phyloP scores from a whole-genome alignment of 495 filamentous ascomycete species.

The Pyrenopolyporus hunteri region DNA sequence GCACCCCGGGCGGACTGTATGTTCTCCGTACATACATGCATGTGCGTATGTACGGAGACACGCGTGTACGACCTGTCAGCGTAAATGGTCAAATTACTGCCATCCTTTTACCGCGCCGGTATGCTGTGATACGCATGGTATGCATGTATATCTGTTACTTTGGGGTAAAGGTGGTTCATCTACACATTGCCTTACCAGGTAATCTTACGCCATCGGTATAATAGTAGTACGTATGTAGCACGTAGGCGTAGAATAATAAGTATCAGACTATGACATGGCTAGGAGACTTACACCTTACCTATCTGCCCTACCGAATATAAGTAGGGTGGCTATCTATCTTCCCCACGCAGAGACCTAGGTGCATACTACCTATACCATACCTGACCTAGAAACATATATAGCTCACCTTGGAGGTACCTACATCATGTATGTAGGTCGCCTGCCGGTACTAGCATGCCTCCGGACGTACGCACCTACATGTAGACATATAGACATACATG shows the following conservation, averaged over 20 bases:
- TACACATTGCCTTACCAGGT: background rate
- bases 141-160: background rate
- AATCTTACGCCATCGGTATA: background rate
- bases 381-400: background rate
- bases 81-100: background rate
- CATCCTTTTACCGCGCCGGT: background rate
- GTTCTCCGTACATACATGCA: background rate
- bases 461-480: conserved; percentile 3
- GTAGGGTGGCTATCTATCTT: background rate
- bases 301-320: too few relatives aligned
- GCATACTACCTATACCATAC: background rate
- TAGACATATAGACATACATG: background rate
- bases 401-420: background rate
- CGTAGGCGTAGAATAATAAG: too few relatives aligned
- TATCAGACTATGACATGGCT: conserved; percentile 6
- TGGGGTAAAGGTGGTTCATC: background rate
- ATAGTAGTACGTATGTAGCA: background rate
- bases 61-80: conserved; percentile 5
- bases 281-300: too few relatives aligned
- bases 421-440: conserved; percentile 6
- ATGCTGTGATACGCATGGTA: background rate
- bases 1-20: too few relatives aligned
- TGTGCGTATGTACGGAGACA: background rate
- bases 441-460: conserved; percentile 16
- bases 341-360: background rate